Percentiles rank a stretch among this genome's conserved stretches.
phyloP scores from a whole-genome alignment of 306 rosid species.

The Castanospermum australe region DNA sequence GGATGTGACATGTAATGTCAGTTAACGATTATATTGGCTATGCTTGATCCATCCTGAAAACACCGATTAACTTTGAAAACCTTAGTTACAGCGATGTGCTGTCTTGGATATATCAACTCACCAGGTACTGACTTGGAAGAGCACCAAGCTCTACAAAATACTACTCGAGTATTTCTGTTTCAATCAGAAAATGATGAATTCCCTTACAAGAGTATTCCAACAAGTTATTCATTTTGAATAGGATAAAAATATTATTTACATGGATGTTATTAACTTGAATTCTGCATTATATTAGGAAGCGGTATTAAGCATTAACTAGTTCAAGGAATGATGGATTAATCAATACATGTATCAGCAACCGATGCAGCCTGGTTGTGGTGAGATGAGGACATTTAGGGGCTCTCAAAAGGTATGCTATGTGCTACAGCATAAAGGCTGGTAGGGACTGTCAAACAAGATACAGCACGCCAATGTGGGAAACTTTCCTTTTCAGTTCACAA shows the following conservation, averaged over 20 bases:
- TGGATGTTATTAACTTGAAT: too few species aligned
- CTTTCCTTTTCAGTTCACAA: conserved; percentile 31
- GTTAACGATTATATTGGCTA: background rate
- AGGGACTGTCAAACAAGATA: background rate
- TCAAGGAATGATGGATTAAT: too few species aligned
- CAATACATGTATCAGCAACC: background rate
- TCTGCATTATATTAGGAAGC: too few species aligned
- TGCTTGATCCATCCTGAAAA: background rate
- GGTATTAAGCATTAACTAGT: too few species aligned
- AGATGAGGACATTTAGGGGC: background rate
- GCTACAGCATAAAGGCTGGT: conserved; percentile 16
- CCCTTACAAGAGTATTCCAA: too few species aligned
- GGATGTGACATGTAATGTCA: background rate
- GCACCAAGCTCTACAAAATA: background rate
- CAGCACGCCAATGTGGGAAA: background rate
- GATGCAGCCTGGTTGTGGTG: background rate
- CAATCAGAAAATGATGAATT: too few species aligned
- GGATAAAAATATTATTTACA: too few species aligned
- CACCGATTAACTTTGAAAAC: background rate
- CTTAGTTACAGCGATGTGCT: background rate
- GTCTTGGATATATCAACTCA: background rate
- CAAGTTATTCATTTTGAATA: too few species aligned
- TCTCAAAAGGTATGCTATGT: conserved; percentile 18
- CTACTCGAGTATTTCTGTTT: too few species aligned
- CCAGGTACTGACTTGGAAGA: too few species aligned